Evolutionary conservation across 2,329 filamentous ascomycete species (phyloP).

Genomic region (Apiospora marii): DNA sequence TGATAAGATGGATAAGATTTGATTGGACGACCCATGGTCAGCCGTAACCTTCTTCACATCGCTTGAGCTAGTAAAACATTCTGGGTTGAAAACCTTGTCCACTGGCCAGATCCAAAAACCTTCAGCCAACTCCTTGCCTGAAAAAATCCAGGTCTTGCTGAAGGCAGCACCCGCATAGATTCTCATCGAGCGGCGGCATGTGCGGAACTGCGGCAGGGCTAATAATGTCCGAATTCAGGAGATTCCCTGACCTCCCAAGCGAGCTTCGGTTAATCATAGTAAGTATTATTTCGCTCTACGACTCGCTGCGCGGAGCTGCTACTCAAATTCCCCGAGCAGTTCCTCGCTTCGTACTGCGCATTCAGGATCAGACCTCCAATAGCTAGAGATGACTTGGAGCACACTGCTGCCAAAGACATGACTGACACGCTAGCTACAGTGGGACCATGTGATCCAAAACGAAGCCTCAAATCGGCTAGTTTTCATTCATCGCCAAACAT

Average conservation of each 20-base stretch:
- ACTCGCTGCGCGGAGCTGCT: not conserved
- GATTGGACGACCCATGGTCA: no score
- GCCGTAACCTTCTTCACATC: no score
- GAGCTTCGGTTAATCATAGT: not conserved
- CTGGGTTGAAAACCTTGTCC: no score
- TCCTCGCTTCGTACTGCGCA: no score
- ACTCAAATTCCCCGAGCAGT: no score
- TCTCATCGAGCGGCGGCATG: not conserved
- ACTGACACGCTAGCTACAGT: not conserved
- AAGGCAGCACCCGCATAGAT: no score
- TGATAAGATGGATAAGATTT: no score
- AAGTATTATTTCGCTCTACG: not conserved
- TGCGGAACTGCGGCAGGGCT: not conserved
- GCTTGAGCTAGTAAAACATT: not conserved
- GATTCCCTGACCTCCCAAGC: not conserved
- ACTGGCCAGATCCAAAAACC: not conserved
- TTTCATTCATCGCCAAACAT: not conserved
- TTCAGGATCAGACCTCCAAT: no score
- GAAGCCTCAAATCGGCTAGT: not conserved
- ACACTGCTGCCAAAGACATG: not conserved
- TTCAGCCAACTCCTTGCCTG: not conserved
- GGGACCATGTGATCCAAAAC: not conserved
- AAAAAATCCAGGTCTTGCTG: no score
- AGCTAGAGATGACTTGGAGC: not conserved
- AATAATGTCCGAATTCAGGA: not conserved